Base-by-base conservation (phyloP, 2,329 filamentous ascomycete genomes). In the Pseudogymnoascus sp. region DNA sequence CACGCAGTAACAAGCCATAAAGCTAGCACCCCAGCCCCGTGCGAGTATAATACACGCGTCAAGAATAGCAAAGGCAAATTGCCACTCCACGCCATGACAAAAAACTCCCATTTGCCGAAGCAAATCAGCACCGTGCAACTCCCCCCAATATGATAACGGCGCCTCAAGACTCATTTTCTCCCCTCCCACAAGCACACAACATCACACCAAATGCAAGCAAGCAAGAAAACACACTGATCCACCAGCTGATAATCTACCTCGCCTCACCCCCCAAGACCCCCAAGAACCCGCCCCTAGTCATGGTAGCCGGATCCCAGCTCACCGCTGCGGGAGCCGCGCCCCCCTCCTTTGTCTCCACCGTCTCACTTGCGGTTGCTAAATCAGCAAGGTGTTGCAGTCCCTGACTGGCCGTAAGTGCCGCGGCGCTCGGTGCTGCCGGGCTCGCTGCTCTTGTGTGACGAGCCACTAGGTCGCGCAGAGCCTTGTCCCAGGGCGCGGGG, bases 341-440 rank as follows among this genome's bases (percentile, higher is more conserved):
- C 1, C 60, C 44, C 6, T 61, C 60, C 38, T 61, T 33, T 6
- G 65, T 81, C 40, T 75, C 76, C 5, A 74, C 72, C 13, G 69
- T 75, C 3, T 79, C 80, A 0, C 73, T 78, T 2, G 69, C 74
- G 37, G 75, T 72, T 64, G 68, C 71, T n/a, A 70, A 72, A 21
- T 74, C 76, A 19, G 61, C 61, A 61, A 63, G 61, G 61, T 63
- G 61, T 13, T 63, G 61, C 26, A 63, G 31, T 3, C 61, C 61
- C 21, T 61, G 61, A 13, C 47, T 47, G 2, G 61, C 61, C 19
- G 42, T 61, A 4, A 63, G n/a, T 1, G 59, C 59, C 33, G 59
- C 59, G n/a, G 33, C 38, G 35, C 38, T 61, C 5, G 33, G 59
- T 1, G 59, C 38, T 6, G 35, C 35, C 2, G 59, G 38, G 19